Evolutionary conservation across 192 early-diverging fungal genomes (phyloP).

Genomic region (Radiomyces spectabilis): DNA sequence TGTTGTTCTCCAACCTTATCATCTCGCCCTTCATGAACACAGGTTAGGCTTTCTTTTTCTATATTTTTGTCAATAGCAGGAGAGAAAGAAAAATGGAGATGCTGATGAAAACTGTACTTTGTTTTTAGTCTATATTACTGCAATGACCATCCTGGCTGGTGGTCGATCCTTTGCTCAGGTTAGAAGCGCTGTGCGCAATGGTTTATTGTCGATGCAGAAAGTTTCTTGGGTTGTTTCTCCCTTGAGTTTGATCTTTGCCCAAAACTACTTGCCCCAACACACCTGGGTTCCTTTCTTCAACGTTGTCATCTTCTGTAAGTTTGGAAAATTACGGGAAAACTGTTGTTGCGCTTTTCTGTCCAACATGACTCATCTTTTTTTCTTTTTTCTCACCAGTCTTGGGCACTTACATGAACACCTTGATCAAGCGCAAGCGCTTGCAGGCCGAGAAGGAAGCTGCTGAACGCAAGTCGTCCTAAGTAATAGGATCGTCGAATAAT

Average conservation of each 20-base stretch:
- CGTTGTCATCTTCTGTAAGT: slow-evolving; percentile 62
- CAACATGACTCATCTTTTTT: background rate
- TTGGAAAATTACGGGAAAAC: background rate
- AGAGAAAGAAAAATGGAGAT: too few species aligned
- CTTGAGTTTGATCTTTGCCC: slow-evolving; percentile 66
- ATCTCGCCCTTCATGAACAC: slow-evolving; percentile 84
- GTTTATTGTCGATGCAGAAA: slow-evolving; percentile 71
- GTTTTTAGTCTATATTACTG: slow-evolving; percentile 65
- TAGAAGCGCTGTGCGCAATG: slow-evolving; percentile 41
- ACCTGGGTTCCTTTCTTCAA: slow-evolving; percentile 93
- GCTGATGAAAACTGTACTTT: too few species aligned
- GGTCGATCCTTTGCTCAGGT: slow-evolving; percentile 46
- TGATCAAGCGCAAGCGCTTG: slow-evolving; percentile 50
- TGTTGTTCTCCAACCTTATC: slow-evolving; percentile 69
- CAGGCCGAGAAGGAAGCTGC: slow-evolving; percentile 12
- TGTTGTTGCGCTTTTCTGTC: too few species aligned
- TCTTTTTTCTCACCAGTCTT: slow-evolving; percentile 32
- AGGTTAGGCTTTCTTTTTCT: slow-evolving; percentile 36
- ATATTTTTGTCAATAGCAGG: background rate
- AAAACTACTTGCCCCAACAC: slow-evolving; percentile 66
- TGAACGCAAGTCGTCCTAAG: slow-evolving; percentile 15
- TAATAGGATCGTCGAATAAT: too few species aligned
- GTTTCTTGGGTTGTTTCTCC: slow-evolving; percentile 82
- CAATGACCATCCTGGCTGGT: slow-evolving; percentile 79
- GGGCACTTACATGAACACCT: slow-evolving; percentile 70